Evolutionary conservation across 2,329 filamentous ascomycete species (phyloP).

Genomic region (Lizonia empirigonia): DNA sequence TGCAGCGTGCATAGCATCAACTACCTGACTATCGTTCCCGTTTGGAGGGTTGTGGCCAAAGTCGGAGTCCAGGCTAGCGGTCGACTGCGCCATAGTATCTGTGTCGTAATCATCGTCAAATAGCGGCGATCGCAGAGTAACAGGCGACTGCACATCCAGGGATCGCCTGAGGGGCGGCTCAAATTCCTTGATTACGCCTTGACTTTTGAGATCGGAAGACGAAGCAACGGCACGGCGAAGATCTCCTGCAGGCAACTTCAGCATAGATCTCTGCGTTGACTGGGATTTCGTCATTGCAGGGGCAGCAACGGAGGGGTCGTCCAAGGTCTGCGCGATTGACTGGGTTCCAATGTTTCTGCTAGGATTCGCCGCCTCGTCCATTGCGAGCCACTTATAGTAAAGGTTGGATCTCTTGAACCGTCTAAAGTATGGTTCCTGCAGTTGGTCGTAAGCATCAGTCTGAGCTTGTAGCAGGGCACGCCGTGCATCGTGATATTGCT

Average conservation of each 20-base stretch:
- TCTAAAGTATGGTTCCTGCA: constrained; percentile 80
- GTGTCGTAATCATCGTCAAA: constrained; percentile 83
- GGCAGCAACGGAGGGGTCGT: constrained; percentile 25
- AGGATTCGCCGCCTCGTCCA: constrained; percentile 67
- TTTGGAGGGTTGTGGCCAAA: constrained; percentile 46
- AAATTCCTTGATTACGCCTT: constrained; percentile 53
- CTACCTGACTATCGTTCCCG: constrained; percentile 75
- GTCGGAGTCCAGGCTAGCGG: constrained; percentile 79
- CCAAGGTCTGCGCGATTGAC: constrained; percentile 35
- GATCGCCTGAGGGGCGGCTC: constrained; percentile 65
- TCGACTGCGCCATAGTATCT: constrained; percentile 76
- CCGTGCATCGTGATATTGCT: constrained; percentile 83
- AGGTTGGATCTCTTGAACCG: constrained; percentile 91
- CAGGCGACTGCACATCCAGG: constrained; percentile 66
- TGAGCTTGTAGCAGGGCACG: constrained; percentile 82
- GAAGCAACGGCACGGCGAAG: constrained; percentile 65
- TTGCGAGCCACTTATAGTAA: constrained; percentile 93
- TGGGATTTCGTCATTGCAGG: constrained; percentile 54
- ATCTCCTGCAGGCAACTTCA: constrained; percentile 46
- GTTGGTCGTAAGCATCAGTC: constrained; percentile 79
- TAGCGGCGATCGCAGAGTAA: constrained; percentile 58
- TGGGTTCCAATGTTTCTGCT: constrained; percentile 37
- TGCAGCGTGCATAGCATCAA: constrained; percentile 91
- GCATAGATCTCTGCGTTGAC: constrained; percentile 49
- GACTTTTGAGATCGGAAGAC: constrained; percentile 62